phyloP scores from a whole-genome alignment of 139 green algal species.

The Chlorella sp. region DNA sequence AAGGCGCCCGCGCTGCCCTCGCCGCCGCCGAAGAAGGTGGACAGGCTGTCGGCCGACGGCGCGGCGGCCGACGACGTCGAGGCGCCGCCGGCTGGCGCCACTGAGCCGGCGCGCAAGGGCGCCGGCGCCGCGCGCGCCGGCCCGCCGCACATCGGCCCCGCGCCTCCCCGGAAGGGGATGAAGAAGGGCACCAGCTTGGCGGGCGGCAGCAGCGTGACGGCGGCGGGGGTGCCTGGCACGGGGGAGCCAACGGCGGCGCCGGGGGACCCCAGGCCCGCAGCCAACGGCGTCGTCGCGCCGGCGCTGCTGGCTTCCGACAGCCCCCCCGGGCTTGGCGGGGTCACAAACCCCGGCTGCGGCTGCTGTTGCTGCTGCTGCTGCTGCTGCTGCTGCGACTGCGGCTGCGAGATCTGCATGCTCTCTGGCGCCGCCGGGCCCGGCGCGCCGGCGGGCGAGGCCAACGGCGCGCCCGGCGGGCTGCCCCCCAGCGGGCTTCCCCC shows the following conservation, averaged over 20 bases:
- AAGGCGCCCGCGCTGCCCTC: conserved; percentile 23
- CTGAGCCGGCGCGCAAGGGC: not conserved
- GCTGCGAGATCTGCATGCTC: not conserved
- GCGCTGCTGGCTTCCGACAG: not conserved
- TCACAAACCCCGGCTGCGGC: not conserved
- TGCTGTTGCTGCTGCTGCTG: not conserved
- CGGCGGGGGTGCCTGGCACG: conserved; percentile 10
- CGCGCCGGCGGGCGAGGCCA: not conserved
- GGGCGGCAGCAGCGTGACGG: conserved; percentile 67
- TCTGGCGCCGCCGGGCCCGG: not conserved
- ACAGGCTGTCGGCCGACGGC: conserved; percentile 17
- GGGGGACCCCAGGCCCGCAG: too few species aligned
- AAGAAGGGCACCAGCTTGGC: conserved; percentile 85
- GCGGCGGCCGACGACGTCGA: too few species aligned
- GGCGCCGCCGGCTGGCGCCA: not conserved
- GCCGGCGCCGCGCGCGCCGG: too few species aligned
- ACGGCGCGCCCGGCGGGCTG: not conserved
- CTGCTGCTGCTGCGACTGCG: conserved; percentile 10
- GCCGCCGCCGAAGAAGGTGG: conserved; percentile 9
- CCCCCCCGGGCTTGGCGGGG: too few species aligned
- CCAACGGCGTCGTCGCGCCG: not conserved
- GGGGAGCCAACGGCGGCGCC: too few species aligned
- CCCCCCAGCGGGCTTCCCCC: not conserved
- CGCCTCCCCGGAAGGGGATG: conserved; percentile 76
- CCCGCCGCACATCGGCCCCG: conserved; percentile 53